Conservation (phyloP, 805 yeast species). For the Kazachstania psychrophila region DNA sequence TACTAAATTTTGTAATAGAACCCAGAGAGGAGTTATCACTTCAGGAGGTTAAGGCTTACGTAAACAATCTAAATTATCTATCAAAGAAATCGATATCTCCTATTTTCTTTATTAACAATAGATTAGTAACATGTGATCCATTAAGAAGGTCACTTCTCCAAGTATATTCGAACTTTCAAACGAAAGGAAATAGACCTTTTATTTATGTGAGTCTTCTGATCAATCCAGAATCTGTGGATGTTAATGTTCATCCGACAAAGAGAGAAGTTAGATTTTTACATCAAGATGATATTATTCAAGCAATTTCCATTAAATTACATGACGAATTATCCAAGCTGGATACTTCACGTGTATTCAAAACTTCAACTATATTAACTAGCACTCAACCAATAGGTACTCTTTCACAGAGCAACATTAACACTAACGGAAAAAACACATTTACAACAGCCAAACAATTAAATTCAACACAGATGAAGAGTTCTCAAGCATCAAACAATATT, state of each 20-base stretch:
- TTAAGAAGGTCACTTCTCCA: conserved; percentile 57
- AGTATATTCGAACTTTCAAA: conserved; percentile 56
- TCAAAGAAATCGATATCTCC: conserved; percentile 59
- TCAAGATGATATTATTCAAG: conserved; percentile 78
- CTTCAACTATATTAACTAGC: conserved; percentile 46
- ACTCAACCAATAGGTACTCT: conserved; percentile 5
- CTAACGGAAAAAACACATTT: neutral
- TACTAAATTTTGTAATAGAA: conserved; percentile 39
- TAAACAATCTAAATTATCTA: conserved; percentile 65
- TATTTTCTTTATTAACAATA: conserved; percentile 73
- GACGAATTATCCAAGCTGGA: conserved; percentile 48
- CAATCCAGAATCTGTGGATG: conserved; percentile 67
- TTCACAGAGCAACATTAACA: neutral
- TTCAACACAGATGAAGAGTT: neutral
- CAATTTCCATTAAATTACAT: conserved; percentile 43
- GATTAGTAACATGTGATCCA: conserved; percentile 79
- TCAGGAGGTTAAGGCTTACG: conserved; percentile 42
- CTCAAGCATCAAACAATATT: conserved; percentile 9
- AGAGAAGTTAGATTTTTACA: conserved; percentile 77
- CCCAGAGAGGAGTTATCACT: conserved; percentile 43
- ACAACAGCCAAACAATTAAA: neutral
- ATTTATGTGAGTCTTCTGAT: conserved; percentile 64
- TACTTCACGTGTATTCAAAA: conserved; percentile 54
- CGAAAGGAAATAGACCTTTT: conserved; percentile 72
- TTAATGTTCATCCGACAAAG: conserved; percentile 93